Percentiles rank a stretch among this genome's conserved stretches.
phyloP scores from a whole-genome alignment of 148 eudicot genomes.

The Nyssa sinensis region DNA sequence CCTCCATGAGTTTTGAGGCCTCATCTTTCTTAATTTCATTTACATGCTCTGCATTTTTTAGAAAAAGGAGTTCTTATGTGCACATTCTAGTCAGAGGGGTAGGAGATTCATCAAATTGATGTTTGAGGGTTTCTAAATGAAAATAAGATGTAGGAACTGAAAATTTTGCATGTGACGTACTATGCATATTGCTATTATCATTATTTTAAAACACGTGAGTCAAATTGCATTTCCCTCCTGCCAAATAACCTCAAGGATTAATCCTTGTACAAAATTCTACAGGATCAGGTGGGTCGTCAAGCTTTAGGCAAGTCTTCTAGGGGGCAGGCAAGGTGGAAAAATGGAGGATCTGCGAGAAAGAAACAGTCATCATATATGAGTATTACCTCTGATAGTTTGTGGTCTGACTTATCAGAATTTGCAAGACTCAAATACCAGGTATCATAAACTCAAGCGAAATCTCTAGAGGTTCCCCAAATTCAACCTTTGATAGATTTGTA shows the following conservation, averaged over 20 bases:
- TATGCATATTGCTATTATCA: too few species aligned
- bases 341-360: slow-evolving; percentile 41
- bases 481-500: slow-evolving; percentile 2
- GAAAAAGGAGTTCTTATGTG: background rate
- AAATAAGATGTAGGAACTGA: background rate
- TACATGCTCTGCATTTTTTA: background rate
- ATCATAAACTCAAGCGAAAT: background rate
- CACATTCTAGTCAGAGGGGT: background rate
- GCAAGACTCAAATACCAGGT: slow-evolving; percentile 96
- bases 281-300: slow-evolving; percentile 53
- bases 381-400: slow-evolving; percentile 65
- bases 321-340: slow-evolving; percentile 50
- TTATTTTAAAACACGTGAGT: background rate
- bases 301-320: slow-evolving; percentile 49
- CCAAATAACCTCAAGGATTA: background rate
- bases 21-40: background rate
- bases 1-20: background rate
- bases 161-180: too few species aligned
- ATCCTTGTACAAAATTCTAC: slow-evolving; percentile 15
- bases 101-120: background rate
- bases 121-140: background rate
- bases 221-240: background rate
- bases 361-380: slow-evolving; percentile 40
- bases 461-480: background rate
- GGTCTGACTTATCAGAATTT: slow-evolving; percentile 81